These are phyloP conservation scores for Lipomyces lipofer DNA, from an alignment of 805 yeast species.

Conservation along the genomic window DNA sequence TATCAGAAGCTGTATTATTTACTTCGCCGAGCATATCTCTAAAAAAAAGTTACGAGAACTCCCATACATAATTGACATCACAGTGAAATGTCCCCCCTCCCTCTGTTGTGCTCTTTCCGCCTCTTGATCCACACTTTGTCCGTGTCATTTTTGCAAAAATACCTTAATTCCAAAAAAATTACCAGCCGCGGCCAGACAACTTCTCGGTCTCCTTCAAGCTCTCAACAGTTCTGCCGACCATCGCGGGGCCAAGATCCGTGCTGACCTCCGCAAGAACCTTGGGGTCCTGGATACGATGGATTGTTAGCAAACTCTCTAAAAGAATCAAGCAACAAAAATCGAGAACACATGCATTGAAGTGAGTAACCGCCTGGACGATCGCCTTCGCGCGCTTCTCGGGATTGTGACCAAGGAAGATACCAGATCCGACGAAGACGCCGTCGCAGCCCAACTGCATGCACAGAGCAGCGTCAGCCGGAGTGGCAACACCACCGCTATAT, in stretches of 20 bases:
- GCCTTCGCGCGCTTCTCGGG: conserved; percentile 74
- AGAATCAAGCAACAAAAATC: neutral
- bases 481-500: conserved; percentile 72
- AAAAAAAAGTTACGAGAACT: too few relatives aligned
- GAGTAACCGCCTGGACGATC: conserved; percentile 77
- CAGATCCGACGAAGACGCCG: conserved; percentile 77
- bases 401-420: conserved; percentile 71
- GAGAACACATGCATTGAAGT: conserved; percentile 45
- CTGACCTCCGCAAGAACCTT: conserved; percentile 61
- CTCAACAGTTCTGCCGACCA: conserved; percentile 69
- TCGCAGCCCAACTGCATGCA: conserved; percentile 81
- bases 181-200: conserved; percentile 33
- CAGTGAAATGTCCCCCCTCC: too few relatives aligned
- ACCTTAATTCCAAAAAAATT: too few relatives aligned
- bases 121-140: too few relatives aligned
- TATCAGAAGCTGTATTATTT: too few relatives aligned
- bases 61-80: too few relatives aligned
- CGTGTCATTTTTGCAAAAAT: too few relatives aligned
- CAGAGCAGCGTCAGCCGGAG: conserved; percentile 84
- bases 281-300: conserved; percentile 51
- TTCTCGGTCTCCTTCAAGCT: conserved; percentile 49
- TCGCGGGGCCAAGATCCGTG: conserved; percentile 70
- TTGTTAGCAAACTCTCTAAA: too few relatives aligned
- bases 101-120: neutral
- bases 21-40: too few relatives aligned